Base-by-base conservation (phyloP, 768 basidiomycete genomes). In the Dioszegia crocea region DNA sequence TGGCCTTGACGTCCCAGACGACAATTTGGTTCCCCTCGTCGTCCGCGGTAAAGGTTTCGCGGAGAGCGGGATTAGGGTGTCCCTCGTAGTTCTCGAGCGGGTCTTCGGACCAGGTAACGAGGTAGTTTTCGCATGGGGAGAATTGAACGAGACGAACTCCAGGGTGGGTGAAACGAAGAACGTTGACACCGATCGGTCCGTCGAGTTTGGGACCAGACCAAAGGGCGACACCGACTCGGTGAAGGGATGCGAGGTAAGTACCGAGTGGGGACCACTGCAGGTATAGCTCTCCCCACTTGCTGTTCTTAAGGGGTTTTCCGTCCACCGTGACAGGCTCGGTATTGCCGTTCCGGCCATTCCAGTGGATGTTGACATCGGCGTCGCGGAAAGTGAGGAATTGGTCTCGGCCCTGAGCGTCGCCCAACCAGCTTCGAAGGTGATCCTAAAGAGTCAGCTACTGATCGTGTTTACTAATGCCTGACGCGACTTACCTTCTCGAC, bases 1-100 rank as follows among this genome's bases (percentile, higher is more conserved):
- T 91, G 17, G 92, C 87, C 78, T 91, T 93, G 80, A 94, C 85
- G 70, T 98, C 91, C 96, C 96, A 99, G n/a, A 99, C 85, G 57
- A 93, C 96, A 61, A 98, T 83, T 67, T 91, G 88, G 79, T 94
- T 92, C 30, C 92, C 96, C 79, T 94, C 92, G 75, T 98, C 96
- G 59, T 94, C 92, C 85, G 86, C 60, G 21, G 60, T 61, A 45
- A 76, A 76, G 11, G 67, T 66, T 48, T 73, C 72, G 26, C 71
- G 58, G 21, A 70, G 57, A 41, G 72, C 65, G 9, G 91, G 89
- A 76, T 89, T 88, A 27, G 84, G 80, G 39, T 87, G 85, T 62
- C 85, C 85, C 60, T 89, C 87, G 24, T 88, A 86, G 27, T 92
- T 87, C 39, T 86, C 82, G 64, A 98, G 92, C 14, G 92, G 86